These are phyloP conservation scores for Diaporthe vaccinii DNA, from an alignment of 2,329 filamentous ascomycete species.

Conservation along the genomic window DNA sequence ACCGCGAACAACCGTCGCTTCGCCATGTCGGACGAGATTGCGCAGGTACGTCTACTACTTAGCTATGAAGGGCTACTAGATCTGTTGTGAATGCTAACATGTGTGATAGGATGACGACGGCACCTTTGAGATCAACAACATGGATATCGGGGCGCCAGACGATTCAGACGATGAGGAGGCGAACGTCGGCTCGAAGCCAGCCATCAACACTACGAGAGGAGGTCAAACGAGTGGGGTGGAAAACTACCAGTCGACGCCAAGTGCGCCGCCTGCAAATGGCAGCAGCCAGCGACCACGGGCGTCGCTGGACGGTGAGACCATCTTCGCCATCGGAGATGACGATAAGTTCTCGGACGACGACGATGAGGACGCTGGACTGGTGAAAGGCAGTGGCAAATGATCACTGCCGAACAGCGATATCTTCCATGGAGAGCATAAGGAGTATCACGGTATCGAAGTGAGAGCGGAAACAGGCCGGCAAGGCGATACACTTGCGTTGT, in stretches of 20 bases:
- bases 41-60: constrained; percentile 51
- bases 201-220: constrained; percentile 40
- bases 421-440: background rate
- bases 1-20: constrained; percentile 97
- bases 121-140: constrained; percentile 91
- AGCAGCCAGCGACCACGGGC: constrained; percentile 56
- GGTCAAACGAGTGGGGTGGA: constrained; percentile 40
- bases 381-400: constrained; percentile 59
- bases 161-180: constrained; percentile 73
- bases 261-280: constrained; percentile 37
- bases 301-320: constrained; percentile 87
- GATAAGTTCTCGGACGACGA: constrained; percentile 86
- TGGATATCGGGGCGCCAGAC: constrained; percentile 86
- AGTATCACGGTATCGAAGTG: background rate
- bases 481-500: constrained; percentile 29
- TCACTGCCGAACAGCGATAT: background rate
- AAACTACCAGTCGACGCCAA: constrained; percentile 33
- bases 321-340: constrained; percentile 93
- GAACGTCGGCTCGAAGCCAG: constrained; percentile 57
- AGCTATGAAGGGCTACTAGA: background rate
- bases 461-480: background rate
- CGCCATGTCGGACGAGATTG: constrained; percentile 99
- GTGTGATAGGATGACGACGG: constrained; percentile 93
- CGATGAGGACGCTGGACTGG: constrained; percentile 54
- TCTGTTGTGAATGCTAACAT: background rate